Conservation (phyloP, 805 yeast species). For the Wickerhamiella allomyrinae region DNA sequence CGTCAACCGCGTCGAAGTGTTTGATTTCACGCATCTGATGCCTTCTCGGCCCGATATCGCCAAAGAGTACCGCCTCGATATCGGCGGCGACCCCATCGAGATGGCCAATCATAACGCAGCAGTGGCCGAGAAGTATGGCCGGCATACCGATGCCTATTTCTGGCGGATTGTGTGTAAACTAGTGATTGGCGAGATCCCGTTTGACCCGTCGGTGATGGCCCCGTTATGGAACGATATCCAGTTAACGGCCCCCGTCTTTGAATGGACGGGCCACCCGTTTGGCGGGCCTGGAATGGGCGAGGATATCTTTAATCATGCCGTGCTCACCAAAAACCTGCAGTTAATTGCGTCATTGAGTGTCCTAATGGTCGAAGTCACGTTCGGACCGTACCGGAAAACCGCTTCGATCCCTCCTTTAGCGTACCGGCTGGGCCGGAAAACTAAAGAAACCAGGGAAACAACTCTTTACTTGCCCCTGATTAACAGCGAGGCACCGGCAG, state of each 20-base stretch:
- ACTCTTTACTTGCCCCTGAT: not conserved
- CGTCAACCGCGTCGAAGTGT: conserved; percentile 23
- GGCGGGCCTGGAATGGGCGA: conserved; percentile 55
- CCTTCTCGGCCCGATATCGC: conserved; percentile 60
- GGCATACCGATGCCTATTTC: conserved; percentile 49
- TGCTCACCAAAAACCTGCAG: conserved; percentile 52
- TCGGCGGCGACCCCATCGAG: conserved; percentile 37
- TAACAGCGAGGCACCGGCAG: not conserved
- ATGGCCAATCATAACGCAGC: conserved; percentile 56
- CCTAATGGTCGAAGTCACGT: not conserved
- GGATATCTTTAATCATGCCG: conserved; percentile 50
- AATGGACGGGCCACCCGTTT: conserved; percentile 74
- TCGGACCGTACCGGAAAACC: not conserved
- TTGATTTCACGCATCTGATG: conserved; percentile 53
- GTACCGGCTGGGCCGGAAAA: not conserved
- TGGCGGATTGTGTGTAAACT: conserved; percentile 37
- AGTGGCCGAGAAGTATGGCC: conserved; percentile 52
- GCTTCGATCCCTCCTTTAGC: not conserved
- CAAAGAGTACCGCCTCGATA: conserved; percentile 26
- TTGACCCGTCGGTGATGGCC: not conserved
- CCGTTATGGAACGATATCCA: not conserved
- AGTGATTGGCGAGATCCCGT: conserved; percentile 17
- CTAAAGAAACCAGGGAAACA: not conserved
- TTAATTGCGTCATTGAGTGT: conserved; percentile 25
- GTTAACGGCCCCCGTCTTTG: conserved; percentile 6